Conservation (phyloP, 305 asterid genomes). For the Plantago rigida region DNA sequence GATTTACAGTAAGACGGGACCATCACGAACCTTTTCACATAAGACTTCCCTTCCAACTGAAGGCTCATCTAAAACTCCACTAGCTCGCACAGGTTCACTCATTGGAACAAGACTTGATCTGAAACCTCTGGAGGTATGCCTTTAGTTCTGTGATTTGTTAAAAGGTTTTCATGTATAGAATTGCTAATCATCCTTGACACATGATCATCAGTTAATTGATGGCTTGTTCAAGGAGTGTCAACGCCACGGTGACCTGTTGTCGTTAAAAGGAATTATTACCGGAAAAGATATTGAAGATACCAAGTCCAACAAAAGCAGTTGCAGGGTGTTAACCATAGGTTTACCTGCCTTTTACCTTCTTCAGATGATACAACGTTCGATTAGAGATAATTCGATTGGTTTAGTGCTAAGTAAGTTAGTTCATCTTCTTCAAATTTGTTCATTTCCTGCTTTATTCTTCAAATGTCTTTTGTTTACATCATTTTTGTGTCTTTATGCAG, state of each 20-base stretch:
- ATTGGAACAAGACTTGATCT: constrained; percentile 58
- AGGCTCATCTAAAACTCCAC: constrained; percentile 40
- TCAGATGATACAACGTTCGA: constrained; percentile 61
- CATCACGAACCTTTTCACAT: constrained; percentile 34
- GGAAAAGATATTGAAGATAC: constrained; percentile 69
- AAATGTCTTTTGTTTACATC: background rate
- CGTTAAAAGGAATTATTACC: constrained; percentile 56
- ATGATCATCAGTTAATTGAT: constrained; percentile 31
- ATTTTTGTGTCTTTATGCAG: constrained; percentile 30
- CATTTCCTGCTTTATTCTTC: background rate
- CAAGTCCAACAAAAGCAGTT: constrained; percentile 44
- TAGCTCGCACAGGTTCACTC: constrained; percentile 43
- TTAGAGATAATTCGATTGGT: constrained; percentile 56
- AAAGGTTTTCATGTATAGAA: background rate
- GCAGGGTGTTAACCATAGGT: constrained; percentile 50
- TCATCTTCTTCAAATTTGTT: background rate
- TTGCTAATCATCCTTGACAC: background rate
- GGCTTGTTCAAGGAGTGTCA: constrained; percentile 59
- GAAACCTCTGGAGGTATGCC: constrained; percentile 67
- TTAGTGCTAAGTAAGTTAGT: constrained; percentile 51
- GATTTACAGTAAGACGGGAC: constrained; percentile 41
- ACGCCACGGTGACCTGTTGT: constrained; percentile 53
- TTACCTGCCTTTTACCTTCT: constrained; percentile 75
- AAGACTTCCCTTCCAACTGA: constrained; percentile 45
- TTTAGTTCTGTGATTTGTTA: background rate